These are phyloP conservation scores for Nevesoporus exiguus DNA, from an alignment of 768 basidiomycete genomes.

Conservation along the genomic window DNA sequence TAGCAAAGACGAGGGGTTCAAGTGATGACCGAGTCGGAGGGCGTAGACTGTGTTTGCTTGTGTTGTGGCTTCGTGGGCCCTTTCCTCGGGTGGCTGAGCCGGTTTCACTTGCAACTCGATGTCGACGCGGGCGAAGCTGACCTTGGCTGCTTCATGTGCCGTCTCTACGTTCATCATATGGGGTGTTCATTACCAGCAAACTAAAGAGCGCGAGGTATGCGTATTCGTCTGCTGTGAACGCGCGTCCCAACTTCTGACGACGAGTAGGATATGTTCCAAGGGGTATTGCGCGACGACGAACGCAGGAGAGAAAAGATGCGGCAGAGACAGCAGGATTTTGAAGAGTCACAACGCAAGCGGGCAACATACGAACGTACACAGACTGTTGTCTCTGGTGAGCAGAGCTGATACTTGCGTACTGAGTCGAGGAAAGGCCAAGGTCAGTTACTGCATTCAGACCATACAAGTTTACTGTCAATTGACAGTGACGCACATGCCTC, in stretches of 20 bases:
- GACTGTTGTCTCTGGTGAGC: conserved; percentile 22
- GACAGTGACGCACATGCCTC: not conserved
- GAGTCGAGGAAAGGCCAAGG: not conserved
- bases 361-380: conserved; percentile 62
- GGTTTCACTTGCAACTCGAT: conserved; percentile 24
- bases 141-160: conserved; percentile 63
- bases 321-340: conserved; percentile 59
- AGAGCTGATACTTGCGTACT: not conserved
- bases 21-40: conserved; percentile 10
- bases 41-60: conserved; percentile 36
- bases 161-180: conserved; percentile 73
- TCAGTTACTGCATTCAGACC: not conserved
- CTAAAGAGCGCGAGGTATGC: conserved; percentile 73
- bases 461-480: not conserved
- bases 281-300: conserved; percentile 86
- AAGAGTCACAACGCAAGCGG: conserved; percentile 59
- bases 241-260: conserved; percentile 6
- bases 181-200: conserved; percentile 87
- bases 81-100: conserved; percentile 17
- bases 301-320: conserved; percentile 69
- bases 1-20: conserved; percentile 1
- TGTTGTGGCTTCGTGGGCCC: conserved; percentile 29
- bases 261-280: conserved; percentile 82
- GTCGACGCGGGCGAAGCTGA: conserved; percentile 72
- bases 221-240: not conserved